A percentile compares a stretch with the other conserved stretches of the same genome.
Conservation (phyloP, 2,329 filamentous ascomycete genomes). For the Ceratocystiopsis sp. region DNA sequence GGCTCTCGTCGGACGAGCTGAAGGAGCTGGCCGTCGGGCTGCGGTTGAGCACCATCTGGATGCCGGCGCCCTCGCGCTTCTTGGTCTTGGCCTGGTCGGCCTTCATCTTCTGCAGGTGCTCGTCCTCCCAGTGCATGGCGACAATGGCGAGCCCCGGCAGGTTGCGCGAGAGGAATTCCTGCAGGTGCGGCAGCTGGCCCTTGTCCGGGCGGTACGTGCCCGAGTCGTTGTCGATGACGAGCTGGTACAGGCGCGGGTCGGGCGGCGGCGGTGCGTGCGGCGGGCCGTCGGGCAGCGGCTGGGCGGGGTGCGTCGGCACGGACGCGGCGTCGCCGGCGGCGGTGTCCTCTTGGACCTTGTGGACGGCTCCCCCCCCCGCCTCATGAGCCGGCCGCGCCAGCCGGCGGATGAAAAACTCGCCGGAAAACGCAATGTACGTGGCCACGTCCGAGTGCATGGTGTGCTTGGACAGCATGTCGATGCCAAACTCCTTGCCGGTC, state of each 20-base stretch:
- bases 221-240: slow-evolving; percentile 88
- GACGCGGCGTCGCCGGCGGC: slow-evolving; percentile 18
- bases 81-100: slow-evolving; percentile 56
- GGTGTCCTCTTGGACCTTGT: too few relatives aligned
- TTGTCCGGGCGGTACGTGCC: slow-evolving; percentile 86
- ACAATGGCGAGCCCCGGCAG: slow-evolving; percentile 63
- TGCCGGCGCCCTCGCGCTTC: slow-evolving; percentile 36
- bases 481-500: slow-evolving; percentile 87
- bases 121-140: slow-evolving; percentile 62
- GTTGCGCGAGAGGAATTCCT: slow-evolving; percentile 51
- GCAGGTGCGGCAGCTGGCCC: slow-evolving; percentile 52
- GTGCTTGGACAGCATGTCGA: slow-evolving; percentile 86
- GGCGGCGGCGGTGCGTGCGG: slow-evolving; percentile 25
- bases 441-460: slow-evolving; percentile 93
- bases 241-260: slow-evolving; percentile 50
- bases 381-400: slow-evolving; percentile 36
- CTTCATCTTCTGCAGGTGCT: slow-evolving; percentile 60
- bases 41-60: slow-evolving; percentile 40
- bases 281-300: slow-evolving; percentile 29
- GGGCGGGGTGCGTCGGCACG: slow-evolving; percentile 33
- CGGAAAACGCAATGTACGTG: slow-evolving; percentile 79
- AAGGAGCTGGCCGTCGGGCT: slow-evolving; percentile 31
- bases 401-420: slow-evolving; percentile 79
- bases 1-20: slow-evolving; percentile 35
- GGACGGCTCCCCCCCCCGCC: slow-evolving; percentile 8